Conservation (phyloP, 306 rosid species). For the Begonia fuchsioides region DNA sequence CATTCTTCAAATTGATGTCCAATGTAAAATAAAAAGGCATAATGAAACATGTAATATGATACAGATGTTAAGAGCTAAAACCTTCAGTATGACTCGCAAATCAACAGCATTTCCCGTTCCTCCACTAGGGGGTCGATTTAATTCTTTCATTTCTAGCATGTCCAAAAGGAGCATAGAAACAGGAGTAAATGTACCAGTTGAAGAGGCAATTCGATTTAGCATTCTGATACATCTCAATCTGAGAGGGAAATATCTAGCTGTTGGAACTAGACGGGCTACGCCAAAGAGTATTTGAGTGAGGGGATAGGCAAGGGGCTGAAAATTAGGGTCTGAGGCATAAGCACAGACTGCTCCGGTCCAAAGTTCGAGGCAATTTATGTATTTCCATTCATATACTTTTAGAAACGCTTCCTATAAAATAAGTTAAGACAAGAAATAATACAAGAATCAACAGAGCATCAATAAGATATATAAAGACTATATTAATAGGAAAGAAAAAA, state of each 20-base stretch:
- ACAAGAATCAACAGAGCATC: not conserved
- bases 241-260: constrained; percentile 76
- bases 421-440: constrained; percentile 9
- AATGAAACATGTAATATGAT: not conserved
- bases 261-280: constrained; percentile 81
- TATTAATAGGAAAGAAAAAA: constrained; percentile 1
- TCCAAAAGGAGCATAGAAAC: constrained; percentile 86
- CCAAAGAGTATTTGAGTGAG: constrained; percentile 76
- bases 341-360: constrained; percentile 79
- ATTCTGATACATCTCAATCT: constrained; percentile 70
- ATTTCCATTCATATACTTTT: constrained; percentile 91
- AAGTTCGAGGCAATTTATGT: constrained; percentile 83
- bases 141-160: constrained; percentile 93
- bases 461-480: not conserved
- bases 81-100: constrained; percentile 68
- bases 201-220: constrained; percentile 66
- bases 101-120: constrained; percentile 87
- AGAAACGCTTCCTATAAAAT: constrained; percentile 71
- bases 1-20: constrained; percentile 8
- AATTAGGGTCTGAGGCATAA: constrained; percentile 57
- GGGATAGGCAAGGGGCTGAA: constrained; percentile 82
- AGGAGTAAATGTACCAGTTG: constrained; percentile 53
- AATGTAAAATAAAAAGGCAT: constrained; percentile 1
- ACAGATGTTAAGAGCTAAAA: constrained; percentile 4
- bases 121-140: constrained; percentile 66